Evolutionary conservation across 2,329 filamentous ascomycete genomes (phyloP), one percentile per base, ranked within the genome.

Genomic region (Cadophora malorum): DNA sequence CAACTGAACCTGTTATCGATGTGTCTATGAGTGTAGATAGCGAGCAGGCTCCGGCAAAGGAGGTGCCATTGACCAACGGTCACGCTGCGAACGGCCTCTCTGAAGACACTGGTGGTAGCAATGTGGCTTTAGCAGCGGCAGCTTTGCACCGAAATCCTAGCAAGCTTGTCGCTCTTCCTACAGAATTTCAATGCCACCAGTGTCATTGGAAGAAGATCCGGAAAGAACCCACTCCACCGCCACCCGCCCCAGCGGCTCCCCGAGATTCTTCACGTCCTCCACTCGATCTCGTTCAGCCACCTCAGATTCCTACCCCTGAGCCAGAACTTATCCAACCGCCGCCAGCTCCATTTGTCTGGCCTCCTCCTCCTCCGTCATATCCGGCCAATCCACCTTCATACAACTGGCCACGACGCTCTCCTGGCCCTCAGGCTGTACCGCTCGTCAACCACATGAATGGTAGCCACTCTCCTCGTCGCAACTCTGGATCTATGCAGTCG

Each of bases 151-250:
- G 71, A 74, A 78, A 73, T 52, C 70, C 67, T 12, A 69, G 69
- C 49, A 62, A 71, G 21, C 63, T 73, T 9, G 62, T 67, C 23
- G 25, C 35, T 31, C 61, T 63, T 52, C 61, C 73, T 72, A 82
- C 85, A 35, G 85, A 84, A 69, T 90, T 88, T 71, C 90, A 93
- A 78, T 94, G 91, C 74, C 91, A 94, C 79, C 91, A 92, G 78
- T 94, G 91, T 70, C 83, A 86, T 73, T 77, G 82, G 71, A 84
- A 80, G 71, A 90, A 87, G 76, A 77, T 79, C 21, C 70, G 70
- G 47, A 78, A 73, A 68, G 70, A 76, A 14, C 68, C 72, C 12
- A 35, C 68, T 59, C 69, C 71, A n/a, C 70, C 64, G 8, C 59
- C 67, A 35, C 23, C 52, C 16, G 50, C 49, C 45, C 53, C 67